phyloP scores from a whole-genome alignment of 805 yeast genomes.

The Yarrowia keelungensis region DNA sequence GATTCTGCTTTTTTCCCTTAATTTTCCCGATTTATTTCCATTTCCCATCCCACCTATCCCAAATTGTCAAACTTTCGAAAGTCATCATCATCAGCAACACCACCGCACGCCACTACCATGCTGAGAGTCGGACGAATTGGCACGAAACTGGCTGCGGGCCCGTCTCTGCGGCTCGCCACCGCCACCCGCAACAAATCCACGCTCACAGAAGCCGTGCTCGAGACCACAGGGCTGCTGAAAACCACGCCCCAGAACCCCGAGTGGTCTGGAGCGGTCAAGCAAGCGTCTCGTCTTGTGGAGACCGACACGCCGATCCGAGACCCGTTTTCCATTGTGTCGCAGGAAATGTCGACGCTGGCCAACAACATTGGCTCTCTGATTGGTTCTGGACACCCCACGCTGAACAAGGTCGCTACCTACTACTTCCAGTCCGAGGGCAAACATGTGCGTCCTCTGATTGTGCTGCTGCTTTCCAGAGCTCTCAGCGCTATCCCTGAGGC shows the following conservation, averaged over 20 bases:
- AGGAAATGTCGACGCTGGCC: slow-evolving; percentile 90
- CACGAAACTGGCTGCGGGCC: background rate
- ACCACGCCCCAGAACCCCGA: slow-evolving; percentile 40
- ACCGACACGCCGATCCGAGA: slow-evolving; percentile 61
- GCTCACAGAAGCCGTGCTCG: slow-evolving; percentile 43
- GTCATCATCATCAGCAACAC: slow-evolving; percentile 1
- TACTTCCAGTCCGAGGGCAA: slow-evolving; percentile 97
- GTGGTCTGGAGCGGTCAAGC: slow-evolving; percentile 44
- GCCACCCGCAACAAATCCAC: slow-evolving; percentile 39
- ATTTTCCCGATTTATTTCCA: background rate
- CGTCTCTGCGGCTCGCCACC: background rate
- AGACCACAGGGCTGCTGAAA: slow-evolving; percentile 37
- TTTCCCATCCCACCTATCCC: background rate
- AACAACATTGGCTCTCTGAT: slow-evolving; percentile 83
- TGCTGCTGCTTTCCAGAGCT: slow-evolving; percentile 81
- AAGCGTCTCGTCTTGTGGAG: slow-evolving; percentile 48
- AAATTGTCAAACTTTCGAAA: slow-evolving; percentile 13
- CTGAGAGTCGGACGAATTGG: slow-evolving; percentile 32
- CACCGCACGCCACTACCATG: slow-evolving; percentile 10
- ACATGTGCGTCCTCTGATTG: slow-evolving; percentile 90
- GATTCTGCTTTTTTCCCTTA: too few relatives aligned
- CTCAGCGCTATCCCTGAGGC: slow-evolving; percentile 71
- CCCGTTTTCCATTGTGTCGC: slow-evolving; percentile 89
- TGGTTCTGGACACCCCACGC: slow-evolving; percentile 92
- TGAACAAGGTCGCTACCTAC: slow-evolving; percentile 90